Evolutionary conservation across 1,284 basidiomycete genomes (phyloP), one percentile per base, ranked within the genome.

Genomic region (Vanrija humicola): DNA sequence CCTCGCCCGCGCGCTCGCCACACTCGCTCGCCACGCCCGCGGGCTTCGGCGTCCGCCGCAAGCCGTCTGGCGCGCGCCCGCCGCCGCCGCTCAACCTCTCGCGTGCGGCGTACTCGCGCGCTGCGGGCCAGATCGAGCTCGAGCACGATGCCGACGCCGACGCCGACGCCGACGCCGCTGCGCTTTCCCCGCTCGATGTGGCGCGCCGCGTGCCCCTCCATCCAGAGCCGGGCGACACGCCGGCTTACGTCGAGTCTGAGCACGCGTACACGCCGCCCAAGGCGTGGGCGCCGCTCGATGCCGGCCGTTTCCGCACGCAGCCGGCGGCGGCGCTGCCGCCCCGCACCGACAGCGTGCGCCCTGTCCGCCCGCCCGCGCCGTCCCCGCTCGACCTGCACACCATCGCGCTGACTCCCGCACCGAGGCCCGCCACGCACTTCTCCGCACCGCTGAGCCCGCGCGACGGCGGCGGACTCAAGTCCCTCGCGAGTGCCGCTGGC

Each of bases 321-420:
- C 14, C 29, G 25, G 10, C 49, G 38, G 50, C 16, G 23, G 50
- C 8, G 38, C 54, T 29, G 39, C 59, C 9, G 29, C 44, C 1
- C 18, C 59, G 3, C 8, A 40, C 25, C 51, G 55, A 6, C n/a
- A 60, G 1, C 50, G 58, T 1, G 46, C 66, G 12, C 23, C 56
- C 21, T 23, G 21, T 23, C 21, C 51, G 55, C 9, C n/a, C 61
- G 1, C 50, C 59, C 1, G 46, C 66, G 12, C 23, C 56, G 16
- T 49, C 61, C 3, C 25, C 16, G 7, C n/a, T 39, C 23, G 69
- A 68, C 0, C 52, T 74, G 12, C 66, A 70, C 52, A 62, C 70
- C 40, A 64, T 74, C 19, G 55, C 69, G 4, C 63, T 74, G 23
- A 72, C 70, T 1, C 72, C 70, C 0, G 66, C 67, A 1, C 69